Evolutionary conservation across 2,329 filamentous ascomycete species (phyloP).

Genomic region (Hypocreales sp.): DNA sequence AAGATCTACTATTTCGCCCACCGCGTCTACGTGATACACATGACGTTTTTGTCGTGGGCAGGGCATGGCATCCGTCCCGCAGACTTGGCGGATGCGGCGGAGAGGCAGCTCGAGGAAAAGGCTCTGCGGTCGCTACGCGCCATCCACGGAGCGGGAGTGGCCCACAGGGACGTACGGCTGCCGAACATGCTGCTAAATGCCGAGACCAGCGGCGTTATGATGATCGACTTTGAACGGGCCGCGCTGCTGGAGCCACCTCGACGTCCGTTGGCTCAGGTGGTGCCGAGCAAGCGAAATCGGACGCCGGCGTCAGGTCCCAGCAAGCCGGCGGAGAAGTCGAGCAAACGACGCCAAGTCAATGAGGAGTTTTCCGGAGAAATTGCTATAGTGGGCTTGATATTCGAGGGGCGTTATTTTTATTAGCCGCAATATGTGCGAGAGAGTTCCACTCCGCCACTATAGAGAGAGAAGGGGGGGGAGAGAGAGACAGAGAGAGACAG

Average conservation of each 20-base stretch:
- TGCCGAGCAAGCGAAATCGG: conserved; percentile 12
- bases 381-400: no score
- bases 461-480: no score
- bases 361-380: no score
- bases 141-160: conserved; percentile 11
- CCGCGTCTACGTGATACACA: conserved; percentile 15
- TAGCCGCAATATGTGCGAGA: no score
- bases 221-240: conserved; percentile 17
- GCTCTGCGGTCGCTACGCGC: conserved; percentile 6
- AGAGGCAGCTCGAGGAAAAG: neutral
- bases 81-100: neutral
- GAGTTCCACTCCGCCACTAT: no score
- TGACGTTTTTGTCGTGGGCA: conserved; percentile 6
- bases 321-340: no score
- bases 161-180: conserved; percentile 10
- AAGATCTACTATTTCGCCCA: conserved; percentile 18
- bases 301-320: no score
- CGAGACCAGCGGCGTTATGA: conserved; percentile 10
- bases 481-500: no score
- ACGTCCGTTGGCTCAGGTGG: conserved; percentile 6
- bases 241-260: conserved; percentile 6
- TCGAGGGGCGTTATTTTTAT: no score
- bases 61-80: neutral
- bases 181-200: conserved; percentile 13
- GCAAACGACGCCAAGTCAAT: no score